Base-by-base conservation (phyloP, 345 rosid species). In the Eucalyptus erythrocorys region DNA sequence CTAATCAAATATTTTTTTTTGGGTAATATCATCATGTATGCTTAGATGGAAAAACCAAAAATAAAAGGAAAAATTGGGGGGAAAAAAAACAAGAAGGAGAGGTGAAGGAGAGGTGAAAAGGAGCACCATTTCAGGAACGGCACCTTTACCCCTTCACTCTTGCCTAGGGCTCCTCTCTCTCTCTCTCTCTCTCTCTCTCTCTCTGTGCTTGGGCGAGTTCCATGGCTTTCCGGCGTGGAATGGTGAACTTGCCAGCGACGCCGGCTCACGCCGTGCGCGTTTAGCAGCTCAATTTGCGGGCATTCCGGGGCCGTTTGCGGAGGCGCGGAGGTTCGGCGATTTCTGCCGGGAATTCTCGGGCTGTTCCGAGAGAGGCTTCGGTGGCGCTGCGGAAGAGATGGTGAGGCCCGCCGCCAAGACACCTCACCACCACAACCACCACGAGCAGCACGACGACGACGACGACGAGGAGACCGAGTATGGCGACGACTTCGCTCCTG, bases 401-500 rank as follows among this genome's bases (percentile, higher is more conserved):
- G 94, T 91, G 93, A 95, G 93, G 89, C 93, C 96, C 48, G 87
- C 96, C 45, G 87, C 93, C 17, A 92, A 90, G 89, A 87, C 91
- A 89, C 47, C 86, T 51, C 92, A 90, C 61, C 90, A 90, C 59
- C 92, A 90, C 61, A 89, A 90, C 59, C 16, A 61, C 68, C 68
- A 61, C 68, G 68, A 61, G 68, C 68, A 30, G 27, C 47, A 76
- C 47, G 84, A 76, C 47, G 94, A 93, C 22, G 94, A 93, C 68
- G 97, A 93, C 76, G 93, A 94, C 49, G 97, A 96, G 8, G 91
- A 85, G 64, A 48, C 92, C 7, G 95, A 95, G 40, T 93, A 87
- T 19, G 94, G 92, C 68, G 95, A 93, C 48, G 93, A 91, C 53
- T 88, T 90, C 50, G 87, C 89, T 87, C 47, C 88, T 64, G 87